phyloP scores from a whole-genome alignment of 306 rosid genomes.

The Sophora flavescens region DNA sequence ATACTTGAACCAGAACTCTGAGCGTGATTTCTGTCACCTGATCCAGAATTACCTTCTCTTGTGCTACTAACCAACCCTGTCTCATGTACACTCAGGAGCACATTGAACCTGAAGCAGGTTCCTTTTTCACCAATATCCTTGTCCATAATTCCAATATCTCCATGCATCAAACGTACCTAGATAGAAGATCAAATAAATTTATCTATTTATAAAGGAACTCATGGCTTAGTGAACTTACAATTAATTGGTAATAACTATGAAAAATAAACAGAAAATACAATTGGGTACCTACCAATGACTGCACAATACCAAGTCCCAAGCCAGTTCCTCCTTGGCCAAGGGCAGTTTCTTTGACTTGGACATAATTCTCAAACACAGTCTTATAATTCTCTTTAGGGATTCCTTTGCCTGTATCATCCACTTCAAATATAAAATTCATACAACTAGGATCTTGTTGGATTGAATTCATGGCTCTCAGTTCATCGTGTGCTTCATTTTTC shows the following conservation, averaged over 20 bases:
- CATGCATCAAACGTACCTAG: conserved; percentile 82
- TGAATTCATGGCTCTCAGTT: conserved; percentile 45
- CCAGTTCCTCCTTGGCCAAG: conserved; percentile 76
- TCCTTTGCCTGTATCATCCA: conserved; percentile 86
- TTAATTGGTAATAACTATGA: not conserved
- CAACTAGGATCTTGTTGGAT: conserved; percentile 42
- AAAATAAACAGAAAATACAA: not conserved
- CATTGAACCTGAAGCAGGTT: conserved; percentile 76
- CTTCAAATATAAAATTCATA: conserved; percentile 72
- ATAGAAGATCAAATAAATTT: not conserved
- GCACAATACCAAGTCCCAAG: conserved; percentile 91
- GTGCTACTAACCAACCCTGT: not conserved
- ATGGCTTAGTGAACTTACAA: not conserved
- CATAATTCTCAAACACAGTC: conserved; percentile 74
- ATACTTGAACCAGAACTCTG: conserved; percentile 42
- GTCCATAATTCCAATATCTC: conserved; percentile 70
- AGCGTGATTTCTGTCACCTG: conserved; percentile 32
- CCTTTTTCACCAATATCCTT: conserved; percentile 69
- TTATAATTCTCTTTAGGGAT: conserved; percentile 73
- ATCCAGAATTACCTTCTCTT: conserved; percentile 41
- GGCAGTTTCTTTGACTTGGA: conserved; percentile 75
- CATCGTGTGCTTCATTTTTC: conserved; percentile 38
- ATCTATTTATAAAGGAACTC: not conserved
- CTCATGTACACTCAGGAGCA: conserved; percentile 48
- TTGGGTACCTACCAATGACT: conserved; percentile 63